Base-by-base conservation (phyloP, 192 early-diverging fungal genomes). In the Linnemannia zychae region DNA sequence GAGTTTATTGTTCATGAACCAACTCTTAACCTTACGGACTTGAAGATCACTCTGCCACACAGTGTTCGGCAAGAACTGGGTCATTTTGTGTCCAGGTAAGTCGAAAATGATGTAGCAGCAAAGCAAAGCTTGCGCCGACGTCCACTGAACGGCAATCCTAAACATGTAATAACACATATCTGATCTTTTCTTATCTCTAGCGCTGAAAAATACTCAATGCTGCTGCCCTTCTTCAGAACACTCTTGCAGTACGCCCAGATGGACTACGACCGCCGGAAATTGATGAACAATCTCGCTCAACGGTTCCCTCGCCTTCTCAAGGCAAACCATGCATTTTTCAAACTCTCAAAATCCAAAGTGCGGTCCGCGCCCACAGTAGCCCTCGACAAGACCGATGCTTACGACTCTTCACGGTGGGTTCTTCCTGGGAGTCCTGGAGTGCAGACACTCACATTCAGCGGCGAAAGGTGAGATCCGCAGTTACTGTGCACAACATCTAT, bases 261-360 rank as follows among this genome's bases (percentile, higher is more conserved):
- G 74, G 83, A 85, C 74, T 44, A 72, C 34, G 83, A 79, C 53
- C 77, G 83, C n/a, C 53, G 65, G 31, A 34, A 28, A 22, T 18
- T 76, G 49, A 85, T 85, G 74, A 65, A 63, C 37, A 79, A 57
- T 11, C 40, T 85, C 0, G 73, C 78, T 2, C 70, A 76, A 40
- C 77, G 77, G 4, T 85, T 85, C 50, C 83, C 83, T 24, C 50
- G 67, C n/a, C 65, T 85, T 7, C 28, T 85, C 63, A 85, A 85
- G 33, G 31, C 72, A 13, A 85, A 78, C 16, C 77, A 63, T 36
- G 31, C 57, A 0, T 52, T 75, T 40, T 37, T 49, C n/a, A 82
- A 33, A 46, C 49, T 75, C 22, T 33, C 74, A 6, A 49, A 37
- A 28, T 63, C 28, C 24, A 63, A 63, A 12, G 24, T 63, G 57